Base-by-base conservation (phyloP, 495 filamentous ascomycete genomes). In the Annulohypoxylon maeteangense region DNA sequence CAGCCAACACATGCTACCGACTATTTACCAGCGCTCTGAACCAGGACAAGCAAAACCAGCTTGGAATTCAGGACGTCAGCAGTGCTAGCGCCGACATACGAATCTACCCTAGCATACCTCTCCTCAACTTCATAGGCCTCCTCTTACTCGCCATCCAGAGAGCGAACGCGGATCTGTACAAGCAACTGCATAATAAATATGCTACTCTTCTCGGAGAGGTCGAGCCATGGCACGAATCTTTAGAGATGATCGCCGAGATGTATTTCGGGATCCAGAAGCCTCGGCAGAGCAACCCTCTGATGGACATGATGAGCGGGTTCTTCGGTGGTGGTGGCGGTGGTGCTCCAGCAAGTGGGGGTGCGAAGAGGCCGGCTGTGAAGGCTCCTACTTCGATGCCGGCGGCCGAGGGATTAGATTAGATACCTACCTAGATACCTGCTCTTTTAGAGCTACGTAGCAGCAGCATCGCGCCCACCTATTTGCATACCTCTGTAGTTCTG, bases 271-370 rank as follows among this genome's bases (percentile, higher is more conserved):
- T 99, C 75, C 90, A 90, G 84, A 88, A 94, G 68, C 94, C 93
- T 29, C 85, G 90, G 54, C 92, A 95, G 81, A 90, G 90, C 44
- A 98, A 97, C 76, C 94, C 93, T 7, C 78, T 98, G 71, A 86
- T 98, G 74, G 96, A 98, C 74, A 98, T 99, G 93, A 97, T 98
- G 94, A 92, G 94, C 3, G 92, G 88, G 68, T 89, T 99, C 86
- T 90, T 98, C 77, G 93, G 93, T 6, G 93, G 93, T 56, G 88
- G 87, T 6, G 76, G 78, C 67, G 47, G 47, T 3, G 74, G 85
- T 70, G 80, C 79, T 76, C 75, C 81, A 72, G 80, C 67, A 53
- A 63, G 76, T 36, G 74, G 77, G 29, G 76, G 70, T 78, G 60
- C 82, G 12, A 81, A 75, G 51, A 81, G 81, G 38, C 81, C 81